phyloP scores from a whole-genome alignment of 768 basidiomycete species.

The Clathrus columnatus region DNA sequence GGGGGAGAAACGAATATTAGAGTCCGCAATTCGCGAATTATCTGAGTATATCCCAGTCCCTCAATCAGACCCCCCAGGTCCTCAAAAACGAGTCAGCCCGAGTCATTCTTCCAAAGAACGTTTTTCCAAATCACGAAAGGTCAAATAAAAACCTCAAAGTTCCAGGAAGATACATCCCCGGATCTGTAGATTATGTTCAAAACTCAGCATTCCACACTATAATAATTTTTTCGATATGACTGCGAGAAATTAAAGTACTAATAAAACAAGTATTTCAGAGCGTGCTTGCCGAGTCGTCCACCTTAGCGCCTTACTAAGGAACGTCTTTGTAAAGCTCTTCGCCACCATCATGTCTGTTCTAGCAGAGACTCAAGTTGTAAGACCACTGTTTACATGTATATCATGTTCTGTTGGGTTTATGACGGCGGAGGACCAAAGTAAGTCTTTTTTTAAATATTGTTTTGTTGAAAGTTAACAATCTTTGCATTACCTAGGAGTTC shows the following conservation, averaged over 20 bases:
- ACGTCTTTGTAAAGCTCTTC: no score
- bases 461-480: neutral
- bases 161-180: no score
- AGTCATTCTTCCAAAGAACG: no score
- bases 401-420: constrained; percentile 86
- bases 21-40: constrained; percentile 16
- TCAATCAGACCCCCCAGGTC: neutral
- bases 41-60: neutral
- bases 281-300: no score
- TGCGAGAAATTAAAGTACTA: no score
- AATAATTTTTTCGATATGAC: no score
- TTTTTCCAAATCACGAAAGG: no score
- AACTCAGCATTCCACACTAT: no score
- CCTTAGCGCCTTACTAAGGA: no score
- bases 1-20: constrained; percentile 70
- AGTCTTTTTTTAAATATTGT: constrained; percentile 20
- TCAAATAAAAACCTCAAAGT: no score
- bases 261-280: no score
- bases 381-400: constrained; percentile 69
- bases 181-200: no score
- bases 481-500: constrained; percentile 44
- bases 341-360: constrained; percentile 5
- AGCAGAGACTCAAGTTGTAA: neutral
- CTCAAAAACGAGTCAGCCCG: neutral
- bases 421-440: constrained; percentile 76